Evolutionary conservation across 1,284 basidiomycete species (phyloP), one percentile per base, ranked within the genome.

Genomic region (Irpex sp.): DNA sequence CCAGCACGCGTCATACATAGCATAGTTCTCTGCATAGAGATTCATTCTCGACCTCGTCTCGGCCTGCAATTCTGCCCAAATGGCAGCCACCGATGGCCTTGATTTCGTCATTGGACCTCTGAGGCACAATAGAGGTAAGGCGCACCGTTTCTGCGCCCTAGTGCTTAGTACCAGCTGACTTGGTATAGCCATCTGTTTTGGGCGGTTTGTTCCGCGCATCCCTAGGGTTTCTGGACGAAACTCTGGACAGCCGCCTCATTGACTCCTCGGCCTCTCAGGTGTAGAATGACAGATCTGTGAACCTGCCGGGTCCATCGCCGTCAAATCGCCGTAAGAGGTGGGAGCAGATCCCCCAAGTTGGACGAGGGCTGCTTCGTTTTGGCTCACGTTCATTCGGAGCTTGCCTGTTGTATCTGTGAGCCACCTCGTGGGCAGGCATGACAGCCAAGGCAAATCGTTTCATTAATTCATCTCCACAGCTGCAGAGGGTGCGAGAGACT

Each of bases 401-500:
- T 34, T 17, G 8, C 54, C 54, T 26, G 8, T 55, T 21, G 54
- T 8, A n/a, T 55, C 17, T 55, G 54, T 36, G 34, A 11, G 26
- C 21, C 3, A 17, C 48, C 48, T 51, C 7, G 48, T 26, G 21
- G 21, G 21, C 21, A 26, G 21, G 21, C 21, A 26, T 26, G 21
- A 26, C 21, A 26, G 21, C 21, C 48, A 51, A 51, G 48, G 48
- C 48, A 51, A 51, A 51, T 51, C 48, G 19, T 21, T 51, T 51
- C 21, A 40, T 54, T 61, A 31, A 57, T 61, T 61, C 34, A 61
- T 61, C 6, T 37, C 40, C 48, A 49, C 58, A 48, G 13, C 21
- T 26, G 21, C 21, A 26, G 21, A 34, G 15, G 26, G 13, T 57
- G 51, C n/a, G 51, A 54, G 21, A 40, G 21, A 26, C 57, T 44